Conservation (phyloP, 495 filamentous ascomycete species). For the Cladorrhinum samala region DNA sequence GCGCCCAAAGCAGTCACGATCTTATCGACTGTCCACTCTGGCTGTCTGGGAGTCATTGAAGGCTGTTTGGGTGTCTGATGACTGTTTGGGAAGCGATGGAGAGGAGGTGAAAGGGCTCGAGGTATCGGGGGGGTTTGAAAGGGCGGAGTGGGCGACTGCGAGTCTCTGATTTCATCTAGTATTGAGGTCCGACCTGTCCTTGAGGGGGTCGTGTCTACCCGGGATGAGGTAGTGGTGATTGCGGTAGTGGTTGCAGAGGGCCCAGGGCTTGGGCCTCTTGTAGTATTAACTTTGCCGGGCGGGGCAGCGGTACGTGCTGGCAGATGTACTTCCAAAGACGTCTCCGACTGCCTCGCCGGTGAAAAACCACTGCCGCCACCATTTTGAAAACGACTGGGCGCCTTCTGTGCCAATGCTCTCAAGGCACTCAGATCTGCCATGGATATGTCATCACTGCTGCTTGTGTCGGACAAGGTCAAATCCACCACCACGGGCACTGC, state of each 20-base stretch:
- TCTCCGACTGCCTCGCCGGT: not conserved
- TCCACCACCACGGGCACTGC: not conserved
- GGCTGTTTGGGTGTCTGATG: conserved; percentile 21
- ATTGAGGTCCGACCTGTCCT: not conserved
- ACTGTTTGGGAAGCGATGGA: not conserved
- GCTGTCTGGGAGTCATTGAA: conserved; percentile 28
- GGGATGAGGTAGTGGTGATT: no score
- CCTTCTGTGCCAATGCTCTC: no score
- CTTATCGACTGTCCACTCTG: conserved; percentile 32
- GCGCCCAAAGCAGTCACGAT: conserved; percentile 26
- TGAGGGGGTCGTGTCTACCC: not conserved
- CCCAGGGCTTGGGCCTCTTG: not conserved
- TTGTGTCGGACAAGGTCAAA: not conserved
- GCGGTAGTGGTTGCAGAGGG: not conserved
- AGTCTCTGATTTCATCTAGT: conserved; percentile 11
- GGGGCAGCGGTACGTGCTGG: not conserved
- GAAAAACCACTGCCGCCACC: not conserved
- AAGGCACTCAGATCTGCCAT: not conserved
- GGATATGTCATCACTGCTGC: not conserved
- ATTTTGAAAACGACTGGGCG: no score
- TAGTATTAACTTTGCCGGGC: not conserved
- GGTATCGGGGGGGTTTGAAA: not conserved
- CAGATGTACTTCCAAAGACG: not conserved
- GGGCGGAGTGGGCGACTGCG: conserved; percentile 7
- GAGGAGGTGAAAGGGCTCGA: not conserved